Evolutionary conservation across 2,329 filamentous ascomycete species (phyloP), one percentile per base, ranked within the genome.

Genomic region (Neonectria punicea): DNA sequence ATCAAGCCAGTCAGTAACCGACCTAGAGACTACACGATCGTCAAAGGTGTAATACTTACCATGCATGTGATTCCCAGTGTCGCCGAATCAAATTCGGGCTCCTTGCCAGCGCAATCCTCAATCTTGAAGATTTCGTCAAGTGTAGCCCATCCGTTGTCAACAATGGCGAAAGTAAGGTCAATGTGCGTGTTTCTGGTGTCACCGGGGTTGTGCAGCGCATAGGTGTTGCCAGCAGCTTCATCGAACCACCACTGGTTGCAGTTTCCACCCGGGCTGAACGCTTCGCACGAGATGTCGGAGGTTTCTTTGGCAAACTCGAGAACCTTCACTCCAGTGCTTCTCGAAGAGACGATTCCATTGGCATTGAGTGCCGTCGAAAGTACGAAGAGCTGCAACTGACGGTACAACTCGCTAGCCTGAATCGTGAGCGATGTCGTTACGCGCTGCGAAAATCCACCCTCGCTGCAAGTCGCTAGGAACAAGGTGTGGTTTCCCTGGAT

Each of bases 191-290:
- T 72, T 34, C 47, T n/a, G 11, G 50, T 68, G 53, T 74, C 70
- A 3, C 61, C 57, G 1, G 70, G 72, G 61, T 73, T 74, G 49
- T 74, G 72, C 2, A 74, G 63, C 4, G 72, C 68, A 55, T 73
- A 74, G 0, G 72, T 70, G 66, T 68, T 70, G 18, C 61, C 64
- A n/a, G 66, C 69, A 10, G 53, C 53, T 18, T 61, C 61, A 11
- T 73, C 70, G 36, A 70, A 53, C 65, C 67, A 74, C 59, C 64
- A 73, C 32, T 73, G 71, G 44, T 70, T 67, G 54, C 71, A 69
- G 41, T 63, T 63, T n/a, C 60, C 53, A n/a, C 60, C 54, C 5
- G 36, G 8, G n/a, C 54, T 58, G 14, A 58, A 39, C 8, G 60
- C 53, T 28, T 57, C 47, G 47, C 60, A 63, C 5, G 60, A 63